Conservation (phyloP, 352 stramenopile species). For the Thraustotheca clavata region DNA sequence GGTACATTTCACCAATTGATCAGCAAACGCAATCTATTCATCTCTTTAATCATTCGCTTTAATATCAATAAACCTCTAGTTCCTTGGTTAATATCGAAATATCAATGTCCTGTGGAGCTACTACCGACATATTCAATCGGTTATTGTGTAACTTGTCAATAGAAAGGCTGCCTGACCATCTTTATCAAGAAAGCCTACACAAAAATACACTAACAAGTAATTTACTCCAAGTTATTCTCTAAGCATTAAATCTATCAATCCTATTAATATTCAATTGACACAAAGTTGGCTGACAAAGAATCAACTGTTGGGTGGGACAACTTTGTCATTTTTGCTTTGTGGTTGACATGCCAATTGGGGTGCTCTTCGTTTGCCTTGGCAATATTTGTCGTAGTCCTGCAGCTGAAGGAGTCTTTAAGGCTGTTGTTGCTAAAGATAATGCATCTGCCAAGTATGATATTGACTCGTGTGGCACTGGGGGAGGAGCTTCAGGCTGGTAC, state of each 20-base stretch:
- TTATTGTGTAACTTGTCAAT: slow-evolving; percentile 7
- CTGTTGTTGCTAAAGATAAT: slow-evolving; percentile 41
- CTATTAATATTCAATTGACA: background rate
- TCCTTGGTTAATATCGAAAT: slow-evolving; percentile 17
- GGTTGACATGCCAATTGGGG: slow-evolving; percentile 22
- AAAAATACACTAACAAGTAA: background rate
- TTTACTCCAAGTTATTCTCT: background rate
- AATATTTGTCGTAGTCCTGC: slow-evolving; percentile 85
- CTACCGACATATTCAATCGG: background rate
- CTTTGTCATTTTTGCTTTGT: background rate
- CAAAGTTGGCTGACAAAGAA: slow-evolving; percentile 10
- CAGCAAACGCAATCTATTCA: slow-evolving; percentile 11
- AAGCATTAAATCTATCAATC: slow-evolving; percentile 2
- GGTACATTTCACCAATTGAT: slow-evolving; percentile 13
- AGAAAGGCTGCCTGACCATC: background rate
- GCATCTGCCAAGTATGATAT: slow-evolving; percentile 25
- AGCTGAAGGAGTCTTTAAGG: slow-evolving; percentile 77
- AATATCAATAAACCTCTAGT: too few species aligned
- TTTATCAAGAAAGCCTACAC: background rate
- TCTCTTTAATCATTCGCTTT: too few species aligned
- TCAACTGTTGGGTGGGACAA: background rate
- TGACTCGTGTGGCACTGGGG: slow-evolving; percentile 82
- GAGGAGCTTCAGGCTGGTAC: slow-evolving; percentile 76
- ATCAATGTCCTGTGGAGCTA: slow-evolving; percentile 6
- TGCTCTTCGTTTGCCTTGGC: slow-evolving; percentile 86